These are phyloP conservation scores for Sarcocystis neurona DNA, from an alignment of 169 alveolate species.

Conservation along the genomic window DNA sequence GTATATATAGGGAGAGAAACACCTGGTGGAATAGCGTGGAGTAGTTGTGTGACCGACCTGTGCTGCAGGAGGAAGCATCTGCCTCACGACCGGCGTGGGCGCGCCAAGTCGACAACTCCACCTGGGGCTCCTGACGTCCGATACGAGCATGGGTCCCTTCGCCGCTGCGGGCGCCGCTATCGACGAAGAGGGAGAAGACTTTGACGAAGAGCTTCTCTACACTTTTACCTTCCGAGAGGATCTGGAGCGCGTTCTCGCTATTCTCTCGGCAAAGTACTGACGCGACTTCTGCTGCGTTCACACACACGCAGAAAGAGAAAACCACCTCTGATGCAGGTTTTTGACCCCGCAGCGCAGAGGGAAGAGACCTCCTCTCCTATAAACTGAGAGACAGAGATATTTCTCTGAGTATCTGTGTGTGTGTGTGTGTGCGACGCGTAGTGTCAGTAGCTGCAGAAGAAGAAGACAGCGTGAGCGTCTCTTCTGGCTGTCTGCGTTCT, in stretches of 20 bases:
- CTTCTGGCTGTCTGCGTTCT: too few species aligned
- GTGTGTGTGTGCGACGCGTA: neutral
- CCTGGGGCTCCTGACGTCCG: conserved; percentile 45
- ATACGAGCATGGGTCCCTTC: conserved; percentile 2
- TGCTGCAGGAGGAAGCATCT: neutral
- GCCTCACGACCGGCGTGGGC: conserved; percentile 19
- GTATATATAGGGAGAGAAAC: too few species aligned
- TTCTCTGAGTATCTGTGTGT: neutral
- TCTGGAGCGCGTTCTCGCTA: neutral
- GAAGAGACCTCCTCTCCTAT: neutral
- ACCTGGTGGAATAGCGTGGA: too few species aligned
- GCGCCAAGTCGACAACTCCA: conserved; percentile 61
- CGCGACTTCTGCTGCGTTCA: neutral
- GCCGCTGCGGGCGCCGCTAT: conserved; percentile 33
- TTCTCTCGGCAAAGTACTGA: conserved; percentile 1
- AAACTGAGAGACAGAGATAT: too few species aligned
- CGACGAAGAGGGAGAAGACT: conserved; percentile 47
- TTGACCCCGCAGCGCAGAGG: too few species aligned
- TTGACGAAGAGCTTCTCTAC: neutral
- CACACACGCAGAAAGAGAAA: neutral
- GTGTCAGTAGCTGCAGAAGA: neutral
- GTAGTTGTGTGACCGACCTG: neutral
- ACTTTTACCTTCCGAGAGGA: conserved; percentile 46
- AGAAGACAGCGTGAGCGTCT: neutral
- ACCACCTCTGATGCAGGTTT: too few species aligned